Percentiles rank a stretch among this genome's conserved stretches.
phyloP scores from a whole-genome alignment of 306 rosid genomes.

The Astragalus membranaceus region DNA sequence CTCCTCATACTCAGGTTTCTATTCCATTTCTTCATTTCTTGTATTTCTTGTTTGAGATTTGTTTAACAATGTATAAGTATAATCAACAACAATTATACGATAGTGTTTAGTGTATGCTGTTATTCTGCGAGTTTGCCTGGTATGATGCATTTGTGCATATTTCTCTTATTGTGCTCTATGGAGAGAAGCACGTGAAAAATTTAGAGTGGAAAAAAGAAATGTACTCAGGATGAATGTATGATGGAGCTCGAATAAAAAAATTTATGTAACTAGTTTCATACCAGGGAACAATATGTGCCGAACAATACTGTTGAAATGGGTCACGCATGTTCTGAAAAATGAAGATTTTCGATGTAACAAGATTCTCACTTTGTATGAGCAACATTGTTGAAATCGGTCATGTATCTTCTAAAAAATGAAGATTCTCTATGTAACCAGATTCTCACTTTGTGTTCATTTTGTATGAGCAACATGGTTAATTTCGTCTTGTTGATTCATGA shows the following conservation, averaged over 20 bases:
- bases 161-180: background rate
- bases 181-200: background rate
- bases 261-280: background rate
- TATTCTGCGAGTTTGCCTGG: background rate
- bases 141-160: background rate
- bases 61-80: no score
- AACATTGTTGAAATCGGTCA: background rate
- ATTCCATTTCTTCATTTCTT: no score
- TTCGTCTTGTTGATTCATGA: background rate
- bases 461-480: background rate
- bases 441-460: background rate
- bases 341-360: background rate
- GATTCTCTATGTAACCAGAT: background rate
- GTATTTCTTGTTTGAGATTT: no score
- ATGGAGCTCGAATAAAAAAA: background rate
- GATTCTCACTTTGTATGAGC: background rate
- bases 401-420: no score
- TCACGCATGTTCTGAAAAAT: no score
- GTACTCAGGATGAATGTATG: background rate
- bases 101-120: background rate
- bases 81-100: no score
- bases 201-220: background rate
- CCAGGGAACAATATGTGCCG: no score
- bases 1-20: no score
- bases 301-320: no score